phyloP scores from a whole-genome alignment of 2,329 filamentous ascomycete genomes.

The Hymenotorrendiella dingleyae region DNA sequence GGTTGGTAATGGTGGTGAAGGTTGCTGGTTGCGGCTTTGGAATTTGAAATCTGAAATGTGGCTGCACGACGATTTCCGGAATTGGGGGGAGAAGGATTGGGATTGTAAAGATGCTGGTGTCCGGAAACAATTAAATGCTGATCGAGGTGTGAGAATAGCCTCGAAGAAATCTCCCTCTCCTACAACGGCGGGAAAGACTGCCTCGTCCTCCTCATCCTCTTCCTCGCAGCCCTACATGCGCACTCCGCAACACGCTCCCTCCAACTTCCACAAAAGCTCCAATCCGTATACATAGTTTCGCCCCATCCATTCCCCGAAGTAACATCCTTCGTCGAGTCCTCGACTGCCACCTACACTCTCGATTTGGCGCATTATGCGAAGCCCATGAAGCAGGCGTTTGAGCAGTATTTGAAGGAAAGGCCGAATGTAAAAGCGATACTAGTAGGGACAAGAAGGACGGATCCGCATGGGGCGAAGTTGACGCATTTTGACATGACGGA shows the following conservation, averaged over 20 bases:
- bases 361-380: constrained; percentile 67
- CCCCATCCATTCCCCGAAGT: constrained; percentile 80
- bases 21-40: too few relatives aligned
- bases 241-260: constrained; percentile 8
- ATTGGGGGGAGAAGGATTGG: not conserved
- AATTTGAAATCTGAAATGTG: too few relatives aligned
- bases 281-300: constrained; percentile 85
- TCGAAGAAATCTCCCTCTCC: constrained; percentile 76
- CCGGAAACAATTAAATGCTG: constrained; percentile 2
- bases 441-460: constrained; percentile 82
- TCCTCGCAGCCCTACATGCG: constrained; percentile 35
- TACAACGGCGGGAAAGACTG: constrained; percentile 99
- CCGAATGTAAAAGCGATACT: constrained; percentile 70
- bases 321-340: constrained; percentile 71
- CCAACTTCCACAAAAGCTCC: constrained; percentile 44
- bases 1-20: too few relatives aligned
- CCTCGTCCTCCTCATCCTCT: constrained; percentile 81
- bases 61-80: too few relatives aligned
- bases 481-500: constrained; percentile 85
- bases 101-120: too few relatives aligned
- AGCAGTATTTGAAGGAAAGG: constrained; percentile 63
- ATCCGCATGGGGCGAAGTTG: constrained; percentile 78
- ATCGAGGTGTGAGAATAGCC: constrained; percentile 39
- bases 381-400: constrained; percentile 77
- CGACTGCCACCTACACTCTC: constrained; percentile 65